Conservation (phyloP, 2,329 filamentous ascomycete species). For the Neofusicoccum sp. region DNA sequence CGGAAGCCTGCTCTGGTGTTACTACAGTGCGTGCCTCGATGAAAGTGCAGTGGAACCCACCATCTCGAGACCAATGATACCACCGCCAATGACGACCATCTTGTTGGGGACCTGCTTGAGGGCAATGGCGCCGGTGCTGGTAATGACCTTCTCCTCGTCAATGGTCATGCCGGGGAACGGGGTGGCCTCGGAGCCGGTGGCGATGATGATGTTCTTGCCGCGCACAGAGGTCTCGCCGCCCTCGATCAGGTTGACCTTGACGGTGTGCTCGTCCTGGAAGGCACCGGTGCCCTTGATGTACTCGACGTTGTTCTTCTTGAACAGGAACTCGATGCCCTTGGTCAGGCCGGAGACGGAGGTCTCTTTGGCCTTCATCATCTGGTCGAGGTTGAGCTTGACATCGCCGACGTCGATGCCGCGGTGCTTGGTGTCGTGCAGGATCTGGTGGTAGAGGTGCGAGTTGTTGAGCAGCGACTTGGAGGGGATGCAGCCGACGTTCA, state of each 20-base stretch:
- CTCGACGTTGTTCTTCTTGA: conserved; percentile 99
- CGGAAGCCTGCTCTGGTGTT: conserved; percentile 63
- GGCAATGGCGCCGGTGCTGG: conserved; percentile 91
- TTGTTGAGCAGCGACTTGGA: conserved; percentile 99
- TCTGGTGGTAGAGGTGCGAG: conserved; percentile 96
- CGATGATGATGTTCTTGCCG: conserved; percentile 98
- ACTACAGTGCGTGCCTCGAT: conserved; percentile 26
- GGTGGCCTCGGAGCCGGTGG: conserved; percentile 91
- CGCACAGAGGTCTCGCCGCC: conserved; percentile 85
- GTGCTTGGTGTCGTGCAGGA: conserved; percentile 94
- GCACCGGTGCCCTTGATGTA: conserved; percentile 93
- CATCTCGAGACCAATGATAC: conserved; percentile 99
- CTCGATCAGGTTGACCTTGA: conserved; percentile 87
- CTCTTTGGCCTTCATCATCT: conserved; percentile 99
- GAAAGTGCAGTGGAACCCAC: conserved; percentile 47
- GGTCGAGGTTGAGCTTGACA: conserved; percentile 90
- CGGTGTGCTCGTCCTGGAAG: conserved; percentile 85
- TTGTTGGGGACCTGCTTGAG: conserved; percentile 91
- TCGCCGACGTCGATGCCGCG: conserved; percentile 97
- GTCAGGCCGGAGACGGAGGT: conserved; percentile 85
- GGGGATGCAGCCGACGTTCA: conserved; percentile 99
- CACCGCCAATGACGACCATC: conserved; percentile 96
- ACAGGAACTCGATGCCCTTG: conserved; percentile 95
- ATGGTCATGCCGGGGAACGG: conserved; percentile 95
- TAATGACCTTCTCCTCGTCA: conserved; percentile 96